Base-by-base conservation (phyloP, 1,284 basidiomycete genomes). In the Schizophyllum amplum region DNA sequence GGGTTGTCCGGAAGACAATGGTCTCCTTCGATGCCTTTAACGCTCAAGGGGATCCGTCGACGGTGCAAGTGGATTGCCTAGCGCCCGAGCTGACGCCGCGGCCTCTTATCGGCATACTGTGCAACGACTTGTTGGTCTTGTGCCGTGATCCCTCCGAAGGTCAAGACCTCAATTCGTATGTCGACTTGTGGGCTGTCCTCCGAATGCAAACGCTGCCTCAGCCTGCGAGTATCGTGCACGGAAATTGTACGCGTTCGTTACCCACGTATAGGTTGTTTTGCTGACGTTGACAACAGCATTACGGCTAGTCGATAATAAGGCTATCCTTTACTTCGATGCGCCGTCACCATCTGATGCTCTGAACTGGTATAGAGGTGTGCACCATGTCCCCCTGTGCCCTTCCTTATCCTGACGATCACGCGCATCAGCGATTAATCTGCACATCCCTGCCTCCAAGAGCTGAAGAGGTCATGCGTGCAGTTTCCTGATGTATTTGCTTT, bases 161-260 rank as follows among this genome's bases (percentile, higher is more conserved):
- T 49, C 79, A 80, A 62, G 92, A 93, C 62, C 84, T 82, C 47
- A 75, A 78, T 52, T 84, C 82, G 13, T 71, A 68, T 21, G 92
- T 97, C 33, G 93, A 97, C 68, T 77, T 97, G 21, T 97, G 92
- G 87, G 92, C 92, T 47, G 94, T 97, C 48, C 74, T 97, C 59
- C 80, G 94, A 52, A 92, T 98, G 90, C 91, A 92, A 69, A 94
- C 90, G 0, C 71, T 91, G 58, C 86, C 87, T 26, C 91, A 91
- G 68, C 92, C 90, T 5, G 92, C 91, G n/a, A 92, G 88, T 63
- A 90, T 95, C 56, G 87, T 92, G 25, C 85, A 91, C 67, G 89
- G 88, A 53, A 93, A 89, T 68, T 83, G 89, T 92, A 63, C 67
- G 83, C 22, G 17, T 54, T 57, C 27, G 23, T 53, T 63, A 48